Evolutionary conservation across 2,329 filamentous ascomycete species (phyloP).

Genomic region (Stagonosporopsis chrysanthemi): DNA sequence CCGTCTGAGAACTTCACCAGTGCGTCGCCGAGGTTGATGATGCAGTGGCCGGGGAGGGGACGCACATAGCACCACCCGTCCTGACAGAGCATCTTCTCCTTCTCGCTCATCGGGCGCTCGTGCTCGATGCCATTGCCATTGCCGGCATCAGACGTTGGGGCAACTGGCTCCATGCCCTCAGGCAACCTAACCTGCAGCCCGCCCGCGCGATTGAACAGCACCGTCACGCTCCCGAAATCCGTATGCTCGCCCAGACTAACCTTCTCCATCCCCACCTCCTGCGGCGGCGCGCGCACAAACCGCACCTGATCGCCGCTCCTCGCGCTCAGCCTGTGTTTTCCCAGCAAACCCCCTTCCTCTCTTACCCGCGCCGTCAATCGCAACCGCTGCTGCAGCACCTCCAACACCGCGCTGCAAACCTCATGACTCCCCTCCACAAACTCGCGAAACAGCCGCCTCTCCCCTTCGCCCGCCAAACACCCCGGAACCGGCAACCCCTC

Average conservation of each 20-base stretch:
- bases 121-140: no score
- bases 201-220: slow-evolving; percentile 64
- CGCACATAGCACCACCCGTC: slow-evolving; percentile 61
- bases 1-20: slow-evolving; percentile 56
- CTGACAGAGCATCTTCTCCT: slow-evolving; percentile 29
- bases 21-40: slow-evolving; percentile 60
- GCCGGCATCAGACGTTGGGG: neutral
- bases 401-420: slow-evolving; percentile 56
- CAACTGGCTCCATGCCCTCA: slow-evolving; percentile 24
- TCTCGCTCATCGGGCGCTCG: neutral
- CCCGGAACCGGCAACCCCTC: neutral
- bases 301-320: slow-evolving; percentile 63
- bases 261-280: slow-evolving; percentile 27
- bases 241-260: slow-evolving; percentile 62
- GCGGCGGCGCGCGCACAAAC: slow-evolving; percentile 60
- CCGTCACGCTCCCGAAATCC: slow-evolving; percentile 64
- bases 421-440: slow-evolving; percentile 57
- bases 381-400: slow-evolving; percentile 55
- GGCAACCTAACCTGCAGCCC: slow-evolving; percentile 63
- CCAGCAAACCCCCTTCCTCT: slow-evolving; percentile 50
- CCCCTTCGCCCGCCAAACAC: neutral
- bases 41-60: slow-evolving; percentile 57
- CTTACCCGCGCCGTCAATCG: slow-evolving; percentile 35
- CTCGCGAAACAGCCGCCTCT: slow-evolving; percentile 42
- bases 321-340: slow-evolving; percentile 55